These are phyloP conservation scores for Sporothrix brunneoviolacea DNA, from an alignment of 2,329 filamentous ascomycete species.

Conservation along the genomic window DNA sequence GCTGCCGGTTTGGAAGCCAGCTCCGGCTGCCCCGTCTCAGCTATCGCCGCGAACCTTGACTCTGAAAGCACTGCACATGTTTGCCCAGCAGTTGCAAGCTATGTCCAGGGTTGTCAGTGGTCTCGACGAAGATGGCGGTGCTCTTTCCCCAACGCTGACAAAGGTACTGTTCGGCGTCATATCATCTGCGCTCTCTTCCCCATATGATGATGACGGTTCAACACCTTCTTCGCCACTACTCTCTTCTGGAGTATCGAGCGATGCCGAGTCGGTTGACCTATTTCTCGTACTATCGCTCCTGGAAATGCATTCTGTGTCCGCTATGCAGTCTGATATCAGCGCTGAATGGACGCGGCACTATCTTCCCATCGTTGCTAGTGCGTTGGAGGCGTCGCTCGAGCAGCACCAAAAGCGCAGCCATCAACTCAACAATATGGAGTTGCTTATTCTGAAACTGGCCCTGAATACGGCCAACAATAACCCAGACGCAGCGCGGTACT, in stretches of 20 bases:
- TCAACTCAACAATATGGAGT: constrained; percentile 32
- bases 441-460: constrained; percentile 59
- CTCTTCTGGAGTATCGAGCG: constrained; percentile 24
- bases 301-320: constrained; percentile 45
- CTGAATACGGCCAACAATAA: constrained; percentile 85
- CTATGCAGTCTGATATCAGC: constrained; percentile 37
- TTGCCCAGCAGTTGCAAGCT: constrained; percentile 45
- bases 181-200: constrained; percentile 24
- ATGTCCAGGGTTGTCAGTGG: constrained; percentile 32
- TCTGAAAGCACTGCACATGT: constrained; percentile 55
- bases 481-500: constrained; percentile 57
- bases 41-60: constrained; percentile 59
- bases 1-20: constrained; percentile 54
- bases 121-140: constrained; percentile 27
- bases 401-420: constrained; percentile 25
- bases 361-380: constrained; percentile 44
- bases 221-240: constrained; percentile 1
- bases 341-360: constrained; percentile 43
- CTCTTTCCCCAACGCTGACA: constrained; percentile 44
- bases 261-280: constrained; percentile 33
- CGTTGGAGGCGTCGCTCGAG: constrained; percentile 32
- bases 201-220: constrained; percentile 24
- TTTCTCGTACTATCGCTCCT: constrained; percentile 42
- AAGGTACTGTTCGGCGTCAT: constrained; percentile 44
- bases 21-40: constrained; percentile 20